A percentile compares a stretch with the other conserved stretches of the same genome.
These are phyloP conservation scores for Aristolochia contorta DNA, from an alignment of 164 flowering plant genomes.

Conservation along the genomic window DNA sequence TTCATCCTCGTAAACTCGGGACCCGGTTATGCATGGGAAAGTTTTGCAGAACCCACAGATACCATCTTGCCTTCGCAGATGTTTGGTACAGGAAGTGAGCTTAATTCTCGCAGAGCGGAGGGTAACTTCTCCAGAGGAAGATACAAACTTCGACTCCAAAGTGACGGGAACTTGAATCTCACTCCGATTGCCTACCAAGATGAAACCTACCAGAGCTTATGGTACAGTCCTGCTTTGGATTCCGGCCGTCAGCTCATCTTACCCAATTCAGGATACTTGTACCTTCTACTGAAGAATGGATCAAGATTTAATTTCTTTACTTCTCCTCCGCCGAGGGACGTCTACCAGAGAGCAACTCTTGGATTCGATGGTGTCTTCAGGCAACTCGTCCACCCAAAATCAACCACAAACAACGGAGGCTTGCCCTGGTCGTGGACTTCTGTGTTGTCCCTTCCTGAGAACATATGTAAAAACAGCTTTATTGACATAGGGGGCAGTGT, in stretches of 20 bases:
- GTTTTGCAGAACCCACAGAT: too few relatives aligned
- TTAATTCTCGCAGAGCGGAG: background rate
- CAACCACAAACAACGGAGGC: background rate
- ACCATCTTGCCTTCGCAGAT: too few relatives aligned
- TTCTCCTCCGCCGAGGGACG: slow-evolving; percentile 2
- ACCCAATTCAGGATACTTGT: slow-evolving; percentile 21
- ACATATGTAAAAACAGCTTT: slow-evolving; percentile 6
- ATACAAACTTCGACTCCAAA: too few relatives aligned
- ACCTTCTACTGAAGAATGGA: slow-evolving; percentile 14
- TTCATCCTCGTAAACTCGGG: slow-evolving; percentile 1
- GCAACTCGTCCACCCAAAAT: slow-evolving; percentile 15
- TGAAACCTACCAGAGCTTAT: background rate
- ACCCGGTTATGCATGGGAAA: too few relatives aligned
- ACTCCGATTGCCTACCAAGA: too few relatives aligned
- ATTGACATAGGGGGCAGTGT: slow-evolving; percentile 10
- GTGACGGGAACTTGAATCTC: too few relatives aligned
- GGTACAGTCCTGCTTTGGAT: background rate
- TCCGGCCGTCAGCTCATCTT: background rate
- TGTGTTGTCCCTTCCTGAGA: slow-evolving; percentile 4
- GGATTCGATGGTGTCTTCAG: slow-evolving; percentile 22
- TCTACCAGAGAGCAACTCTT: slow-evolving; percentile 27
- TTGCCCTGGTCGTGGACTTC: slow-evolving; percentile 9
- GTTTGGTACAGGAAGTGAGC: too few relatives aligned
- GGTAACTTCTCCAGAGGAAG: too few relatives aligned
- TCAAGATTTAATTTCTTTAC: background rate